These are phyloP conservation scores for Schizosaccharomyces lindneri DNA, from an alignment of 805 yeast genomes.

Conservation along the genomic window DNA sequence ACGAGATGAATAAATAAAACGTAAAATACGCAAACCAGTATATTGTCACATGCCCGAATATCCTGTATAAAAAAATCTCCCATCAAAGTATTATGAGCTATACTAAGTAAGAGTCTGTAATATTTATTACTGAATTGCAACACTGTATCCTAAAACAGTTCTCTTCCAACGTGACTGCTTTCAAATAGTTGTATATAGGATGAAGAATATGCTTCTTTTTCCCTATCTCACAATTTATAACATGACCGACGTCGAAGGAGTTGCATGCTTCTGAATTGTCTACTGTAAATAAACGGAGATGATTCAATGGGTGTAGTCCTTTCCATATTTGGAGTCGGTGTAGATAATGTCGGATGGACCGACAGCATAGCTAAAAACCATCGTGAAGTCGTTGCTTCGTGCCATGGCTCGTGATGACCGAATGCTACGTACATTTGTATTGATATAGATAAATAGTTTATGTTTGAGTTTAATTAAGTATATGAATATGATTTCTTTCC, in stretches of 20 bases:
- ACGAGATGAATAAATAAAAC: too few relatives aligned
- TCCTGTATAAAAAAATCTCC: too few relatives aligned
- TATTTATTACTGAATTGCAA: too few relatives aligned
- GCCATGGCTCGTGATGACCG: slow-evolving; percentile 2
- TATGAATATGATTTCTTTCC: too few relatives aligned
- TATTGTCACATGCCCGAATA: too few relatives aligned
- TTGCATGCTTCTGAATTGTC: not conserved
- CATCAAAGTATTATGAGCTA: too few relatives aligned
- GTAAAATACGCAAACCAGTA: too few relatives aligned
- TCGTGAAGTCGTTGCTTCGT: slow-evolving; percentile 1
- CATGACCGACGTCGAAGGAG: not conserved
- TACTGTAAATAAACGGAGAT: not conserved
- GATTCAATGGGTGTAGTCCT: not conserved
- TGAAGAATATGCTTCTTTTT: not conserved
- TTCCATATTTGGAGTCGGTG: not conserved
- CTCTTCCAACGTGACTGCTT: not conserved
- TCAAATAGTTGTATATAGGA: not conserved
- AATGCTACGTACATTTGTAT: not conserved
- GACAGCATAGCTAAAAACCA: slow-evolving; percentile 1
- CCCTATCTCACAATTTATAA: not conserved
- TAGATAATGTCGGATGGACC: not conserved
- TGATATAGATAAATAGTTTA: not conserved
- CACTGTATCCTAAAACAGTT: too few relatives aligned
- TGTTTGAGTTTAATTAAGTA: too few relatives aligned
- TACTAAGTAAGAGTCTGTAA: too few relatives aligned